phyloP scores from a whole-genome alignment of 2,329 filamentous ascomycete genomes.

The Bisporella sp. region DNA sequence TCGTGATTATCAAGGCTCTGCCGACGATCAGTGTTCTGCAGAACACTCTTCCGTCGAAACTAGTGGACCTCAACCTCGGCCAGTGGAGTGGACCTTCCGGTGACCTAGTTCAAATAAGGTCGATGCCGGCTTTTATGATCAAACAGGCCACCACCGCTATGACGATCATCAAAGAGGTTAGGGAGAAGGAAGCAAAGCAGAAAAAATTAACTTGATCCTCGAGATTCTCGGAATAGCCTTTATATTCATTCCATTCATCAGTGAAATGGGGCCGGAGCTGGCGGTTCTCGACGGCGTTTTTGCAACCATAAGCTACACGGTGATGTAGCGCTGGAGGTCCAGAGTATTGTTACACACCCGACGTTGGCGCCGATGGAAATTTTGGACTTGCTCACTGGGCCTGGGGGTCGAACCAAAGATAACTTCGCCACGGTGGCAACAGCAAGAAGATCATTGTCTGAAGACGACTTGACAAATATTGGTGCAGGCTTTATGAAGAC shows the following conservation, averaged over 20 bases:
- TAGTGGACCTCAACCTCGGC: conserved; percentile 1
- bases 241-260: background rate
- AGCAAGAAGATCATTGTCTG: background rate
- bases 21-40: conserved; percentile 3
- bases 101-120: conserved; percentile 6
- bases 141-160: conserved; percentile 7
- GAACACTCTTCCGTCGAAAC: background rate
- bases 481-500: background rate
- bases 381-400: background rate
- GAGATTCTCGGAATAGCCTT: background rate
- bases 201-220: background rate
- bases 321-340: conserved; percentile 2
- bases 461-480: conserved; percentile 1
- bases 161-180: background rate
- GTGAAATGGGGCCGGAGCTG: background rate
- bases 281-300: background rate
- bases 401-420: background rate
- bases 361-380: conserved; percentile 5
- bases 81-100: conserved; percentile 2
- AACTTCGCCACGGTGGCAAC: conserved; percentile 3
- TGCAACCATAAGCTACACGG: background rate
- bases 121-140: conserved; percentile 21
- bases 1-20: conserved; percentile 5
- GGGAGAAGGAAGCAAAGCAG: background rate
- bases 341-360: conserved; percentile 1